phyloP scores from a whole-genome alignment of 2,329 filamentous ascomycete genomes.

The Penicillium paneum region DNA sequence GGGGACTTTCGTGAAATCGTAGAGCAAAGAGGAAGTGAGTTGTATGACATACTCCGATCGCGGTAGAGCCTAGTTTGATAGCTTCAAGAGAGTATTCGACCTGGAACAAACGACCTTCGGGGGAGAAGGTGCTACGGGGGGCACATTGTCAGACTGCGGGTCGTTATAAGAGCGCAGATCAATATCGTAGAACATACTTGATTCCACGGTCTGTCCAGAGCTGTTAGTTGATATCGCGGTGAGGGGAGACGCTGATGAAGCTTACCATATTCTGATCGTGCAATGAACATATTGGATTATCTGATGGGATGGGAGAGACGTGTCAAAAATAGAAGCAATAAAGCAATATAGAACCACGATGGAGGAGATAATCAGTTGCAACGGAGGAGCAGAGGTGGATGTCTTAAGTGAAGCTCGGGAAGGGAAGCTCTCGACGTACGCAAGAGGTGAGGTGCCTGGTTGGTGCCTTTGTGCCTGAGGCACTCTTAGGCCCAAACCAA shows the following conservation, averaged over 20 bases:
- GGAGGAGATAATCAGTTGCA: constrained; percentile 6
- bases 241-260: constrained; percentile 28
- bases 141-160: constrained; percentile 23
- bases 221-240: constrained; percentile 12
- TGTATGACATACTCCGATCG: constrained; percentile 70
- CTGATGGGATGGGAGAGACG: constrained; percentile 14
- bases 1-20: background rate
- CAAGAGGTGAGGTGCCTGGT: constrained; percentile 37
- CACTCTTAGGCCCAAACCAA: constrained; percentile 11
- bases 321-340: background rate
- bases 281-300: constrained; percentile 88
- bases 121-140: constrained; percentile 84
- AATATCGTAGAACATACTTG: constrained; percentile 63
- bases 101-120: constrained; percentile 98
- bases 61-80: constrained; percentile 98
- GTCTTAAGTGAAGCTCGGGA: constrained; percentile 25
- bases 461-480: constrained; percentile 22
- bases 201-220: constrained; percentile 78
- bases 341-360: constrained; percentile 1
- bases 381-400: constrained; percentile 18
- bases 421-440: constrained; percentile 36
- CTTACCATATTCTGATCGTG: constrained; percentile 99
- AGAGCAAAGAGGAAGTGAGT: background rate
- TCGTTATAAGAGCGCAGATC: constrained; percentile 1
- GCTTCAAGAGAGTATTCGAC: constrained; percentile 99